Base-by-base conservation (phyloP, 345 rosid genomes). In the Corymbia maculata region DNA sequence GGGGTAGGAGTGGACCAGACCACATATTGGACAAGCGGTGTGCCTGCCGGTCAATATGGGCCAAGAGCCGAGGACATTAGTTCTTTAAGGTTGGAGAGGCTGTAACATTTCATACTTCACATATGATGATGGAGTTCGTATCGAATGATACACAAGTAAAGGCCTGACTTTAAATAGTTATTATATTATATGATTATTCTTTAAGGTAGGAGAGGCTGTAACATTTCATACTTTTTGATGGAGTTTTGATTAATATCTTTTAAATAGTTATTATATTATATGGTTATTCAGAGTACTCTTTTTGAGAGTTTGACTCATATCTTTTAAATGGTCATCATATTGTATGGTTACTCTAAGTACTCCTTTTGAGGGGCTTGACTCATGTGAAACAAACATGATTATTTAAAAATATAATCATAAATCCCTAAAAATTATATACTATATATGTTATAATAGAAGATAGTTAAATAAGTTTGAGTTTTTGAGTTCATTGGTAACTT, bases 401-500 rank as follows among this genome's bases (percentile, higher is more conserved):
- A 0, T 70, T 32, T 32, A 8, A 32, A 70, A 70, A 9, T 8
- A 32, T 5, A 14, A 1, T 0, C 5, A 17, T 15, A 32, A 16
- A 70, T 70, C 24, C 12, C 17, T 32, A 8, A 70, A 36, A 32
- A 42, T 70, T 19, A 70, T 70, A 17, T 32, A 8, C 79, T 32
- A 0, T 7, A 15, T 3, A 0, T 4, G 7, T 6, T 4, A 0
- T 17, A 15, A 15, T 19, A 32, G 21, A 70, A 32, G 16, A 6
- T 70, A 45, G 4, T 17, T 70, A 7, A 36, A 70, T 16, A 70
- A 16, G 24, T 32, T 32, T 4, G 13, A 70, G 24, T 7, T 32
- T 10, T 70, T 17, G 6, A 32, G 6, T 70, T 70, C 45, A 70
- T 70, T 5, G 1, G 11, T 17, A 4, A 42, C 47, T 70, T 17